Percentiles rank a stretch among this genome's conserved stretches.
phyloP scores from a whole-genome alignment of 805 yeast genomes.

The Candida silvicultrix region DNA sequence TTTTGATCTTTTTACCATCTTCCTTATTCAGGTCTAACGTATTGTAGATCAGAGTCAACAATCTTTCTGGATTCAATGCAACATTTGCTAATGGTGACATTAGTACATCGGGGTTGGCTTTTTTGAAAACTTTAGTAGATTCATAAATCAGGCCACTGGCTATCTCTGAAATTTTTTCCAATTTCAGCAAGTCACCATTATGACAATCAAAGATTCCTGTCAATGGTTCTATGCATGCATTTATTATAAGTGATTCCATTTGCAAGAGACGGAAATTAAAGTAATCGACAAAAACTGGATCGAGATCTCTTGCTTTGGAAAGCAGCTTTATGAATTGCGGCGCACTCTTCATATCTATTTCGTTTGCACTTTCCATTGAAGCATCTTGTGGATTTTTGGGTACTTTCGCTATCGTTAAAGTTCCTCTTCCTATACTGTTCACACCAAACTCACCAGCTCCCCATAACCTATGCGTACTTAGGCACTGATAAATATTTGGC shows the following conservation, averaged over 20 bases:
- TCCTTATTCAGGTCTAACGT: constrained; percentile 17
- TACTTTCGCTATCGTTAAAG: constrained; percentile 39
- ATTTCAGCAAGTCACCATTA: constrained; percentile 54
- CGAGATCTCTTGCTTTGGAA: constrained; percentile 21
- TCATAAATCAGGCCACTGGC: constrained; percentile 43
- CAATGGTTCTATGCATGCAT: constrained; percentile 64
- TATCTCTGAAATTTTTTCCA: constrained; percentile 27
- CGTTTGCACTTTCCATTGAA: constrained; percentile 11
- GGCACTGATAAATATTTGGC: constrained; percentile 44
- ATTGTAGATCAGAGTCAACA: constrained; percentile 27
- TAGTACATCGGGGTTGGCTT: constrained; percentile 10
- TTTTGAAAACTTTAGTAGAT: constrained; percentile 34
- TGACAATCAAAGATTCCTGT: constrained; percentile 58
- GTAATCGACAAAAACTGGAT: constrained; percentile 23
- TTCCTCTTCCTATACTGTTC: constrained; percentile 53
- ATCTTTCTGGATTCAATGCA: constrained; percentile 25
- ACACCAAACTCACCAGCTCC: constrained; percentile 30
- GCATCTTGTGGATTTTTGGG: constrained; percentile 27
- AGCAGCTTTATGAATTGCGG: constrained; percentile 19
- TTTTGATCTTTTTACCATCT: constrained; percentile 10
- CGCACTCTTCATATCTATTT: constrained; percentile 13
- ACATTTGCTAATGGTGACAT: constrained; percentile 17
- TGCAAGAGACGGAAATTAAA: constrained; percentile 43
- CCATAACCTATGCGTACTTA: constrained; percentile 67
- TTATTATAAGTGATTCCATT: constrained; percentile 58